Conservation (phyloP, 306 rosid species). For the Casuarina cunninghamiana region DNA sequence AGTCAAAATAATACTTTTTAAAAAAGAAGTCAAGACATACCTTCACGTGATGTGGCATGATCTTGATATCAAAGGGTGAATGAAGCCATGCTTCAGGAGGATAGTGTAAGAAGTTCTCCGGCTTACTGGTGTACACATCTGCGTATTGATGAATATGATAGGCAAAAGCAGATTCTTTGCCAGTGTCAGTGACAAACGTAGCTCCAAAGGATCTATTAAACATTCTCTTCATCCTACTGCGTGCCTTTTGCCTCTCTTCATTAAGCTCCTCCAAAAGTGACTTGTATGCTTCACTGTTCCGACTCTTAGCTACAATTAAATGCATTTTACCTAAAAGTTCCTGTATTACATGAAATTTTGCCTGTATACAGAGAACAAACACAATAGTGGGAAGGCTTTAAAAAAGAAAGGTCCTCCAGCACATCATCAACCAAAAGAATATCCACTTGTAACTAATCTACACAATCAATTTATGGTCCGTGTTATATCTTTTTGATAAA, state of each 20-base stretch:
- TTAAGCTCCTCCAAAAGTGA: constrained; percentile 70
- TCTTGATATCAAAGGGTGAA: constrained; percentile 89
- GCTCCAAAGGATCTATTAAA: constrained; percentile 87
- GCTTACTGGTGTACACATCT: constrained; percentile 95
- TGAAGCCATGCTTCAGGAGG: constrained; percentile 95
- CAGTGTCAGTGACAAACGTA: constrained; percentile 84
- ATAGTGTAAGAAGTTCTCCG: constrained; percentile 82
- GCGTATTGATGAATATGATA: constrained; percentile 96
- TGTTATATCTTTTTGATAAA: constrained; percentile 14
- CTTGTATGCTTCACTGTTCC: constrained; percentile 47
- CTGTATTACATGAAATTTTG: constrained; percentile 84
- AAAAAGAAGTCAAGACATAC: constrained; percentile 37
- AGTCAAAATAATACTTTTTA: neutral
- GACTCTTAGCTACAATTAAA: constrained; percentile 53
- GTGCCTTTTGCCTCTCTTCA: constrained; percentile 64
- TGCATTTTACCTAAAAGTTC: constrained; percentile 88
- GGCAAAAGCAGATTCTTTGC: constrained; percentile 96
- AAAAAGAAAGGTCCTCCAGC: constrained; percentile 14
- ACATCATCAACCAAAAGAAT: constrained; percentile 18
- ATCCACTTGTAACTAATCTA: constrained; percentile 11
- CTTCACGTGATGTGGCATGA: constrained; percentile 97
- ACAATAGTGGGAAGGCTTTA: neutral
- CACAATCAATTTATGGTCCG: constrained; percentile 7
- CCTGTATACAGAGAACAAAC: constrained; percentile 51
- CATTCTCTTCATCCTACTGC: constrained; percentile 71